Evolutionary conservation across 441 rosid species (phyloP), one percentile per base, ranked within the genome.

Genomic region (Arabidopsis hybrid): DNA sequence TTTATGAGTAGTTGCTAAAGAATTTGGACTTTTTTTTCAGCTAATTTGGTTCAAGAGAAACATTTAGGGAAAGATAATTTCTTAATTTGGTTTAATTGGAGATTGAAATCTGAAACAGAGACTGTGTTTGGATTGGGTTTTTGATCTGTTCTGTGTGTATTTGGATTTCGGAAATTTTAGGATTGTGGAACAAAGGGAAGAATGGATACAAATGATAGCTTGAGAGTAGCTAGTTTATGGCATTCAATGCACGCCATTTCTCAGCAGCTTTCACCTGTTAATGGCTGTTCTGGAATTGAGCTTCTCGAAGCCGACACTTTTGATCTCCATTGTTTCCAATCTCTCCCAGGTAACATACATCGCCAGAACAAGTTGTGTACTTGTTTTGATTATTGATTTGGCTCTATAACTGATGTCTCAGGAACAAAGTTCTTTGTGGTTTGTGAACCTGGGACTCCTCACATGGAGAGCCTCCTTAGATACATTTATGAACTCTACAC

Each of bases 231-330:
- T 12, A 90, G 96, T 85, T 83, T 94, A 69, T 91, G 96, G 98
- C 96, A 94, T 77, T 94, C 96, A 2, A 91, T 94, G 97, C 97
- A 91, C 79, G 98, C 98, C 38, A 93, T 93, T 75, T 93, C 96
- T 32, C 98, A 93, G 81, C 98, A 93, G 83, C 82, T 93, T 57
- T 93, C 96, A 17, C 98, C 97, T 16, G 84, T 80, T 3, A 64
- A 85, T 59, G 92, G 93, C 2, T 93, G 97, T 82, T 73, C 86
- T 26, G 97, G 97, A 74, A 91, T 93, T 42, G 93, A 91, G 72
- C 96, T 90, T 40, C 95, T 90, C 17, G 87, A 90, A 85, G 97
- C 95, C 1, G 96, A 93, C 26, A 88, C 92, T 4, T 93, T 93
- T 76, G 96, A 93, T 84, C 93, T 91, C 71, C 89, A 89, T 73